Evolutionary conservation across 257 asterid species (phyloP).

Genomic region (Solanum verrucosum): DNA sequence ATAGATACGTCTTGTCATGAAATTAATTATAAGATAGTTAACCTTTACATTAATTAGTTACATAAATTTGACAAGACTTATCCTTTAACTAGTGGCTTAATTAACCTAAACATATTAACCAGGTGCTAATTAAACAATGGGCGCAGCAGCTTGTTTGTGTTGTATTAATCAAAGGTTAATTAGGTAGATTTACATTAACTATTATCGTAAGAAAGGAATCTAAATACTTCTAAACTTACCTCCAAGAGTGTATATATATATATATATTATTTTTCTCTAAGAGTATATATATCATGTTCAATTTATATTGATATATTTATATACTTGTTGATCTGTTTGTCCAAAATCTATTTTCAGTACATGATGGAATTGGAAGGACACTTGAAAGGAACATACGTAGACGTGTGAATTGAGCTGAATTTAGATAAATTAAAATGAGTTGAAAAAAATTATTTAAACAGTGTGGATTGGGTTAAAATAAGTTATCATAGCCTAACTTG

Average conservation of each 20-base stretch:
- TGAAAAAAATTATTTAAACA: not conserved
- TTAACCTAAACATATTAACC: not conserved
- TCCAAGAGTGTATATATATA: not conserved
- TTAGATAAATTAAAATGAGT: not conserved
- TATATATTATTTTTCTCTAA: no score
- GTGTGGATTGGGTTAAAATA: not conserved
- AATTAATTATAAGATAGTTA: not conserved
- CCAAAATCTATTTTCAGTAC: slow-evolving; percentile 46
- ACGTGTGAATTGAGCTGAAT: not conserved
- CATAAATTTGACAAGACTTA: not conserved
- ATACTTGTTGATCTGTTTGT: not conserved
- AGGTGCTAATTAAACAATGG: not conserved
- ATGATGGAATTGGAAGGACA: slow-evolving; percentile 65
- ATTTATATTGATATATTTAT: not conserved
- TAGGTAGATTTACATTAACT: not conserved
- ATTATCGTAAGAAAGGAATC: not conserved
- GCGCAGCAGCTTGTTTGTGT: not conserved
- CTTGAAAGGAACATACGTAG: slow-evolving; percentile 42
- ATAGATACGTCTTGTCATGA: not conserved
- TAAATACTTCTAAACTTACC: not conserved
- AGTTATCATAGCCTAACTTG: not conserved
- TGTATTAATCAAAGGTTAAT: not conserved
- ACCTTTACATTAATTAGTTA: not conserved
- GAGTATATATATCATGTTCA: not conserved
- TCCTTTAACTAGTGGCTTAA: not conserved